phyloP scores from a whole-genome alignment of 2,329 filamentous ascomycete genomes.

The Botrytis paeoniae region DNA sequence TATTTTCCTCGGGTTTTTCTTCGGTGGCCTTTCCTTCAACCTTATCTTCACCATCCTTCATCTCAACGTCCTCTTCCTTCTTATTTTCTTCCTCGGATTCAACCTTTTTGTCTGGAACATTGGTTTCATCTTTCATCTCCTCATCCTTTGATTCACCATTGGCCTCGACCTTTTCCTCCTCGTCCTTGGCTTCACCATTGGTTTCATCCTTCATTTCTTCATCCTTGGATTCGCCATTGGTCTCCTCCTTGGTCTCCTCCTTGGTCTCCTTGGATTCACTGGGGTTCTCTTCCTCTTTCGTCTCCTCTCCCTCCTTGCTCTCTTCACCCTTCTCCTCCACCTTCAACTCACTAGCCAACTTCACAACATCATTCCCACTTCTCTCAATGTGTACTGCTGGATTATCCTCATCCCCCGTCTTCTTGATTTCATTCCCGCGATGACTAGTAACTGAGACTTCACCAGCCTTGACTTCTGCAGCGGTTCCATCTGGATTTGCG shows the following conservation, averaged over 20 bases:
- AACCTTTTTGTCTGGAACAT: slow-evolving; percentile 23
- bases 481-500: slow-evolving; percentile 54
- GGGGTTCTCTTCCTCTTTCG: neutral
- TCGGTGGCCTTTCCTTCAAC: slow-evolving; percentile 27
- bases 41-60: slow-evolving; percentile 15
- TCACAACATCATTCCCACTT: slow-evolving; percentile 62
- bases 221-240: slow-evolving; percentile 22
- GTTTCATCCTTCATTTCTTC: slow-evolving; percentile 37
- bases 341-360: slow-evolving; percentile 58
- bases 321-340: slow-evolving; percentile 39
- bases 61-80: slow-evolving; percentile 22
- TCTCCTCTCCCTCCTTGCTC: slow-evolving; percentile 36
- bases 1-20: neutral
- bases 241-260: neutral
- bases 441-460: slow-evolving; percentile 59
- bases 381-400: slow-evolving; percentile 59
- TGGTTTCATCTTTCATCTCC: slow-evolving; percentile 23
- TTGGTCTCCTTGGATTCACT: neutral
- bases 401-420: slow-evolving; percentile 57
- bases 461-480: slow-evolving; percentile 56
- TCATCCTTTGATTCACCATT: slow-evolving; percentile 19
- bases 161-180: slow-evolving; percentile 26
- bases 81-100: slow-evolving; percentile 24
- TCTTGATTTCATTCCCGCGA: slow-evolving; percentile 61
- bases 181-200: slow-evolving; percentile 25